Conservation (phyloP, 805 yeast species). For the Sungouiozyma ichnusensis region DNA sequence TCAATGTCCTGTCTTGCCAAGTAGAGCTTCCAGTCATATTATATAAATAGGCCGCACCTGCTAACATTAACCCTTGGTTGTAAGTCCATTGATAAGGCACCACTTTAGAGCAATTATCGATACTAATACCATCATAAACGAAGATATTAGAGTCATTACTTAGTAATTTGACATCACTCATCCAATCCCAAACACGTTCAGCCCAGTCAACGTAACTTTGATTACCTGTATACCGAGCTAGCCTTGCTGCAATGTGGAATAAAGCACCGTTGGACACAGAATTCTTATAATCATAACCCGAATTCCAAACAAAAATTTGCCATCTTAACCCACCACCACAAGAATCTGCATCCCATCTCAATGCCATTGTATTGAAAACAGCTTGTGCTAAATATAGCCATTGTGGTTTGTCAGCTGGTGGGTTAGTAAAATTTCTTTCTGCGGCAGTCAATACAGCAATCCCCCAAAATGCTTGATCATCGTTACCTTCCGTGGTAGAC, state of each 20-base stretch:
- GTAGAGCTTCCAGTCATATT: conserved; percentile 53
- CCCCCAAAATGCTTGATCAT: conserved; percentile 98
- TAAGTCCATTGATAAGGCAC: conserved; percentile 71
- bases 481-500: conserved; percentile 90
- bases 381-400: conserved; percentile 87
- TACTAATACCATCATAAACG: conserved; percentile 61
- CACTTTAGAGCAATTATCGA: conserved; percentile 51
- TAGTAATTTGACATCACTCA: conserved; percentile 43
- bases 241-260: conserved; percentile 77
- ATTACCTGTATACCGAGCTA: conserved; percentile 75
- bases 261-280: conserved; percentile 84
- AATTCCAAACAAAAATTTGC: conserved; percentile 93
- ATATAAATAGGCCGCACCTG: conserved; percentile 75
- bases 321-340: conserved; percentile 92
- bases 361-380: conserved; percentile 80
- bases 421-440: conserved; percentile 73
- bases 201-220: conserved; percentile 66
- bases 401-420: conserved; percentile 44
- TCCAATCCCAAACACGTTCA: conserved; percentile 73
- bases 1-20: conserved; percentile 57
- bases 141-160: conserved; percentile 27
- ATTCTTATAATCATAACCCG: conserved; percentile 89
- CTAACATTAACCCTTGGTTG: conserved; percentile 67
- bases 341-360: conserved; percentile 64
- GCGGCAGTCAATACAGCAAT: conserved; percentile 87